A percentile compares a stretch with the other conserved stretches of the same genome.
These are phyloP conservation scores for Calonectria pauciramosa DNA, from an alignment of 2,329 filamentous ascomycete genomes.

Conservation along the genomic window DNA sequence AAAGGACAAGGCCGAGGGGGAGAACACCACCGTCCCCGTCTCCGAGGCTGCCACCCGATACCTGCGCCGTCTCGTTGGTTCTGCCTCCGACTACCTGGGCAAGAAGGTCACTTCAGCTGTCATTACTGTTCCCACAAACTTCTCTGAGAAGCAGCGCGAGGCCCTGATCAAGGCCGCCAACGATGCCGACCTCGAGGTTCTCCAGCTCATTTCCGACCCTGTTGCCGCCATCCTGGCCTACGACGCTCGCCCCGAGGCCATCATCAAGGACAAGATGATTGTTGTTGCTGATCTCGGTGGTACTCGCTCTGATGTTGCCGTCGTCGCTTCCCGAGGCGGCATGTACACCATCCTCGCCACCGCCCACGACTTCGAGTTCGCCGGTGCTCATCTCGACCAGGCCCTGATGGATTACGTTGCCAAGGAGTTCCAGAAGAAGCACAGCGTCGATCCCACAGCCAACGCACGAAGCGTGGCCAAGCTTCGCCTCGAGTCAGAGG, in stretches of 20 bases:
- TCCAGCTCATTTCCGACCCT: constrained; percentile 94
- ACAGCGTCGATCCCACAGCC: constrained; percentile 88
- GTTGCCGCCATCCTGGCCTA: constrained; percentile 91
- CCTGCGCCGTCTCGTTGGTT: constrained; percentile 82
- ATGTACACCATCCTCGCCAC: constrained; percentile 97
- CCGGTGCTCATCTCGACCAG: constrained; percentile 88
- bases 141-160: constrained; percentile 86
- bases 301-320: constrained; percentile 90
- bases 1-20: constrained; percentile 78
- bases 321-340: constrained; percentile 91
- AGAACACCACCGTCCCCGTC: constrained; percentile 76
- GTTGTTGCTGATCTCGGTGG: constrained; percentile 95
- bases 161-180: constrained; percentile 84
- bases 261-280: constrained; percentile 86
- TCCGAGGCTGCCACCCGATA: constrained; percentile 88
- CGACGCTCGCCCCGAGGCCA: constrained; percentile 84
- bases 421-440: constrained; percentile 99
- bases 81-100: constrained; percentile 92
- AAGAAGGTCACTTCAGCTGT: constrained; percentile 96
- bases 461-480: constrained; percentile 89
- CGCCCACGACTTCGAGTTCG: constrained; percentile 94
- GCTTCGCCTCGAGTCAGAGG: constrained; percentile 91
- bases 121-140: constrained; percentile 94
- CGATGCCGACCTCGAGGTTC: constrained; percentile 85
- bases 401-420: constrained; percentile 96